phyloP scores from a whole-genome alignment of 495 filamentous ascomycete species.

The Penicillium silybi region DNA sequence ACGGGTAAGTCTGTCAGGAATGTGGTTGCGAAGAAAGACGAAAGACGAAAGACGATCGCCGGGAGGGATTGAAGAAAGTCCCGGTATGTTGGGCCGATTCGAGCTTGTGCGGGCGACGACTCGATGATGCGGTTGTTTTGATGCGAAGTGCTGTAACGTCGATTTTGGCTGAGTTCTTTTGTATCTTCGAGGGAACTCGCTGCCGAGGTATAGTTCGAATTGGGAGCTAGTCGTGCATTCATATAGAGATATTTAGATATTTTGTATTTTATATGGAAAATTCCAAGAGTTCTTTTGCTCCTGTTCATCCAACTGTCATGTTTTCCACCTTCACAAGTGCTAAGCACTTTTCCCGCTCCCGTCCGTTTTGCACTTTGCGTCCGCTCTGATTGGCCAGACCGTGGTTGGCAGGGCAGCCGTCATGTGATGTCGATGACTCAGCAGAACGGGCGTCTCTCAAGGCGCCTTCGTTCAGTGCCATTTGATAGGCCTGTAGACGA shows the following conservation, averaged over 20 bases:
- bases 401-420: conserved; percentile 25
- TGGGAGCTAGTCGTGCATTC: neutral
- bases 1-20: conserved; percentile 6
- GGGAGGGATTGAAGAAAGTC: neutral
- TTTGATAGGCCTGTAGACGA: neutral
- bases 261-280: neutral
- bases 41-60: conserved; percentile 14
- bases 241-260: neutral
- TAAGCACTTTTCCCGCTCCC: neutral
- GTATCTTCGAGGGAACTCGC: neutral
- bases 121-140: conserved; percentile 20
- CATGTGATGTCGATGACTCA: conserved; percentile 16
- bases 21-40: conserved; percentile 24
- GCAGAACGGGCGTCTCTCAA: neutral
- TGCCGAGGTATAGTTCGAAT: neutral
- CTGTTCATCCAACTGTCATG: neutral
- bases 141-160: conserved; percentile 11
- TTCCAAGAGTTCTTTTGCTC: neutral
- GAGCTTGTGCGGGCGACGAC: conserved; percentile 6
- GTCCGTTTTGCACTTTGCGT: conserved; percentile 2
- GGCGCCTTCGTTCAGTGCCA: neutral
- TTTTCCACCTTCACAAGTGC: neutral
- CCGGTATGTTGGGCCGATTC: conserved; percentile 9
- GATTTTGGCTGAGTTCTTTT: no score
- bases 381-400: conserved; percentile 11